Conservation (phyloP, 306 rosid species). For the Cucumis hystrix region DNA sequence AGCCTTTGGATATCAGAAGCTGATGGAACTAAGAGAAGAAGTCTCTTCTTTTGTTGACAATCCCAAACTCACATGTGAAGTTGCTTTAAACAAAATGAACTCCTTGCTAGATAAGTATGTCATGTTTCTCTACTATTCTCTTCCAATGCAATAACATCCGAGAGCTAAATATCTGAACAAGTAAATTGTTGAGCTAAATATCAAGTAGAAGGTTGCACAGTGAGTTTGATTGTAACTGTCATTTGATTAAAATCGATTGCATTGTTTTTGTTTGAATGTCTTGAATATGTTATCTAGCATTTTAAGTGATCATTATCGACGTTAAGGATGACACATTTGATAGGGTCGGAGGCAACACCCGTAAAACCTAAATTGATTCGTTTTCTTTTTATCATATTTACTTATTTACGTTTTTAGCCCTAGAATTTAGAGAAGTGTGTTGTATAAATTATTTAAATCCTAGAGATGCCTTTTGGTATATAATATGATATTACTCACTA, state of each 20-base stretch:
- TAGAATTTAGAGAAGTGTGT: too few relatives aligned
- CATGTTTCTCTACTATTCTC: background rate
- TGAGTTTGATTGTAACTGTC: background rate
- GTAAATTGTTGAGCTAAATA: background rate
- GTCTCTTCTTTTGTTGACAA: slow-evolving; percentile 74
- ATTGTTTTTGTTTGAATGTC: background rate
- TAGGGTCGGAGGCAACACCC: too few relatives aligned
- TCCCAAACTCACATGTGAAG: slow-evolving; percentile 66
- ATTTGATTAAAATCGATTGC: background rate
- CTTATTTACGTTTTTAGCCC: too few relatives aligned
- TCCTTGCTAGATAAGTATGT: slow-evolving; percentile 87
- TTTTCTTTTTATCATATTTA: too few relatives aligned
- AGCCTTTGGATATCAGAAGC: slow-evolving; percentile 81
- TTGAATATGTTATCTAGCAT: too few relatives aligned
- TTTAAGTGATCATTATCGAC: too few relatives aligned
- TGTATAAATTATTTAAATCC: too few relatives aligned
- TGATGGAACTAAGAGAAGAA: slow-evolving; percentile 60
- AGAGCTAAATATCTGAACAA: background rate
- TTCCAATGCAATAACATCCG: background rate
- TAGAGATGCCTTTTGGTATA: too few relatives aligned
- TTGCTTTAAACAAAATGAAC: slow-evolving; percentile 82
- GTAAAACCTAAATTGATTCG: too few relatives aligned
- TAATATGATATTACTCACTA: too few relatives aligned
- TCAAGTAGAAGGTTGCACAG: background rate
- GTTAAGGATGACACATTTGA: too few relatives aligned